These are phyloP conservation scores for Teratosphaeria viscida DNA, from an alignment of 2,329 filamentous ascomycete species.

Conservation along the genomic window DNA sequence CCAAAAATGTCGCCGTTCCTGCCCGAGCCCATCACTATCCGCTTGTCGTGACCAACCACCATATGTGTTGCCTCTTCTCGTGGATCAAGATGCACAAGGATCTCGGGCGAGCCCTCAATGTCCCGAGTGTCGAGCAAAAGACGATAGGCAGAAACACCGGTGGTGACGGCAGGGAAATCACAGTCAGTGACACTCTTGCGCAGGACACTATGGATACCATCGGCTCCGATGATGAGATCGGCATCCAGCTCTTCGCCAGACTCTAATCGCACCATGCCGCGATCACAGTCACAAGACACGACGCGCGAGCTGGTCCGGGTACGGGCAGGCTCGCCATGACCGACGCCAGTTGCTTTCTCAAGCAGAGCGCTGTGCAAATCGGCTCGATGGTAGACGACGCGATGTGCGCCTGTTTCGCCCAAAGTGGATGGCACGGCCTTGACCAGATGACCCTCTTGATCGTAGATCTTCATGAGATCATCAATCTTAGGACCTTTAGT, in stretches of 20 bases:
- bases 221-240: background rate
- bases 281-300: conserved; percentile 10
- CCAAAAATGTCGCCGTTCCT: conserved; percentile 33
- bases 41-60: conserved; percentile 33
- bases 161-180: conserved; percentile 20
- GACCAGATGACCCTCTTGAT: conserved; percentile 22
- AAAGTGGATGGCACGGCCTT: conserved; percentile 24
- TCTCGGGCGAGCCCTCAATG: conserved; percentile 14
- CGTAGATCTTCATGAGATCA: conserved; percentile 28
- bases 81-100: conserved; percentile 20
- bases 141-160: conserved; percentile 31
- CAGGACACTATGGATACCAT: conserved; percentile 1
- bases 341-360: conserved; percentile 15
- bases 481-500: conserved; percentile 27
- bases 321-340: conserved; percentile 16
- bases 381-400: conserved; percentile 33
- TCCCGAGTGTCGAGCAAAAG: conserved; percentile 22
- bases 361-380: conserved; percentile 29
- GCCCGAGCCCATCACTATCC: conserved; percentile 37
- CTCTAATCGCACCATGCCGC: conserved; percentile 18
- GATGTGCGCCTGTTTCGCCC: conserved; percentile 28
- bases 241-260: background rate
- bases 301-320: conserved; percentile 22
- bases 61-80: conserved; percentile 34
- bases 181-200: conserved; percentile 25